A percentile compares a stretch with the other conserved stretches of the same genome.
Conservation (phyloP, 1,284 basidiomycete genomes). For the Marasmius sp. region DNA sequence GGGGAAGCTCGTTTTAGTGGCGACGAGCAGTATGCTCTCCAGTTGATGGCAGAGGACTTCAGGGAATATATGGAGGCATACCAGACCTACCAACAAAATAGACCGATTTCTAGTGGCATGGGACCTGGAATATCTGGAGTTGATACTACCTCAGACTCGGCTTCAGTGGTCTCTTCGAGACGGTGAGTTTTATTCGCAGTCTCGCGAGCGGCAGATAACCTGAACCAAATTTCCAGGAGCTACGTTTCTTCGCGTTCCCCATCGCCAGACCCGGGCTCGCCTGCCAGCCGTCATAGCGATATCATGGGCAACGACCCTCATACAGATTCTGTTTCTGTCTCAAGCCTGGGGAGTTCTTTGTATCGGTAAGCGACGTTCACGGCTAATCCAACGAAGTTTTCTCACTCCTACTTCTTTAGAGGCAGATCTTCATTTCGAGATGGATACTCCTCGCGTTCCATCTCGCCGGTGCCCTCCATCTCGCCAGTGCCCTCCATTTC, state of each 20-base stretch:
- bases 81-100: background rate
- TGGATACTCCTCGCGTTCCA: background rate
- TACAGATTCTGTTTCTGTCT: no score
- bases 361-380: no score
- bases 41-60: conserved; percentile 11
- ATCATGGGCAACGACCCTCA: no score
- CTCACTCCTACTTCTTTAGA: no score
- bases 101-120: background rate
- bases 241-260: no score
- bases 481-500: background rate
- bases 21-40: conserved; percentile 9
- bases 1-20: background rate
- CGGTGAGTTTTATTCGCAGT: no score
- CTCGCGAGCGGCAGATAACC: no score
- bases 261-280: no score
- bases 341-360: no score
- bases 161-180: background rate
- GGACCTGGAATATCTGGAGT: background rate
- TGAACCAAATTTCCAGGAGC: no score
- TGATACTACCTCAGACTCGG: background rate
- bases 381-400: no score
- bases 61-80: background rate
- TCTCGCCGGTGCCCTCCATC: background rate
- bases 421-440: background rate
- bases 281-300: no score